Evolutionary conservation across 805 yeast genomes (phyloP).

Genomic region (Metschnikowia picachoensis): DNA sequence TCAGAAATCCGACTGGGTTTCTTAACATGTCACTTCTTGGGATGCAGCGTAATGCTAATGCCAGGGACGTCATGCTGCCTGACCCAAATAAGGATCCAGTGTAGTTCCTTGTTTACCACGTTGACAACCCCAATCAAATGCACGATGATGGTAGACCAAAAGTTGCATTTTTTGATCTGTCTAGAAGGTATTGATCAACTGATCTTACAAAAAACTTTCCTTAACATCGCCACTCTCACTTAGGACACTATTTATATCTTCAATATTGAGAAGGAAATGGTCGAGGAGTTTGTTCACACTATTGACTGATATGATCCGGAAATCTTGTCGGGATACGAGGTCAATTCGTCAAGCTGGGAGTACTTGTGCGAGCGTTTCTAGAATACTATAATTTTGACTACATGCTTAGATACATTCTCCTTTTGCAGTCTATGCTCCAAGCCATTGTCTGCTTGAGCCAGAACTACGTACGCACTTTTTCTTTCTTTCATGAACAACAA

Average conservation of each 20-base stretch:
- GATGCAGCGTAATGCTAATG: conserved; percentile 65
- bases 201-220: background rate
- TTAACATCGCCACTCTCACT: conserved; percentile 4
- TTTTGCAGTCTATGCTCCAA: too few relatives aligned
- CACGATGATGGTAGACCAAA: conserved; percentile 8
- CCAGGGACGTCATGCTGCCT: conserved; percentile 48
- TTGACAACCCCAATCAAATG: conserved; percentile 38
- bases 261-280: conserved; percentile 53
- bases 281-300: conserved; percentile 50
- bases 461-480: too few relatives aligned
- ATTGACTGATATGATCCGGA: conserved; percentile 79
- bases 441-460: too few relatives aligned
- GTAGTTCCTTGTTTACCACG: conserved; percentile 58
- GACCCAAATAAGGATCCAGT: conserved; percentile 65
- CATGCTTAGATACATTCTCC: too few relatives aligned
- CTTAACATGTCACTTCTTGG: conserved; percentile 53
- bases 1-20: conserved; percentile 36
- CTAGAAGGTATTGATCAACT: conserved; percentile 1
- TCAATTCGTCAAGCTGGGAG: conserved; percentile 85
- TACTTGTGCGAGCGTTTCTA: conserved; percentile 66
- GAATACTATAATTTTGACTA: conserved; percentile 44
- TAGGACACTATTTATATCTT: conserved; percentile 1
- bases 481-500: accelerated
- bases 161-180: conserved; percentile 5
- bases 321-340: conserved; percentile 79